These are phyloP conservation scores for Chlamydomonas reinhardtii DNA, from an alignment of 163 green algal genomes.

Conservation along the genomic window DNA sequence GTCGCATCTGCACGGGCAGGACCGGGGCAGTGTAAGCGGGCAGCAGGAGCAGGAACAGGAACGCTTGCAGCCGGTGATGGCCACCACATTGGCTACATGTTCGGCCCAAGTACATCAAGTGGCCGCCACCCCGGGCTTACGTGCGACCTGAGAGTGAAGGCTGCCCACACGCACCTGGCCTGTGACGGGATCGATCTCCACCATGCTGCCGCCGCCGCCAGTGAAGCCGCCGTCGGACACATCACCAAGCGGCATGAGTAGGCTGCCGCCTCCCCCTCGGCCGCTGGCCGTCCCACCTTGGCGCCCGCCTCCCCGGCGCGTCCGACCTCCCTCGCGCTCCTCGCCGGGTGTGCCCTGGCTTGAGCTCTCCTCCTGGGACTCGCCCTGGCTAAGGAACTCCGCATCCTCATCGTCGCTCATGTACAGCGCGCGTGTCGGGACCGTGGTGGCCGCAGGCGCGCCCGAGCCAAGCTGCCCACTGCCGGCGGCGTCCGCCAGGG, in stretches of 20 bases:
- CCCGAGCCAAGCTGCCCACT: too few relatives aligned
- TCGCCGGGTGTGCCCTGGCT: too few relatives aligned
- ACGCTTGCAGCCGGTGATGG: too few relatives aligned
- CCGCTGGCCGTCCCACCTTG: not conserved
- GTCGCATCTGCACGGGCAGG: not conserved
- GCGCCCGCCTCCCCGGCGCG: too few relatives aligned
- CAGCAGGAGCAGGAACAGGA: too few relatives aligned
- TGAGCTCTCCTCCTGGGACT: too few relatives aligned
- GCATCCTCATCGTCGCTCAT: slow-evolving; percentile 15
- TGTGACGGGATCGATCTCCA: not conserved
- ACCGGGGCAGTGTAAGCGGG: not conserved
- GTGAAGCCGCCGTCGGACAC: not conserved
- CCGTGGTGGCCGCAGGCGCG: not conserved
- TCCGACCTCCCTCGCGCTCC: too few relatives aligned
- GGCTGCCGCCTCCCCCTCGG: not conserved
- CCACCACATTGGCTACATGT: not conserved
- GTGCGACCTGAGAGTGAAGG: too few relatives aligned
- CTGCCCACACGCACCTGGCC: not conserved
- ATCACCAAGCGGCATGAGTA: too few relatives aligned
- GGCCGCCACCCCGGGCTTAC: too few relatives aligned
- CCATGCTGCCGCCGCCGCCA: not conserved
- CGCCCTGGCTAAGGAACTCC: not conserved
- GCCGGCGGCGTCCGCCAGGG: too few relatives aligned
- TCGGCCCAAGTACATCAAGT: too few relatives aligned
- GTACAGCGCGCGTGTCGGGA: not conserved